These are phyloP conservation scores for Tolypocladium ophioglossoides DNA, from an alignment of 2,329 filamentous ascomycete genomes.

Conservation along the genomic window DNA sequence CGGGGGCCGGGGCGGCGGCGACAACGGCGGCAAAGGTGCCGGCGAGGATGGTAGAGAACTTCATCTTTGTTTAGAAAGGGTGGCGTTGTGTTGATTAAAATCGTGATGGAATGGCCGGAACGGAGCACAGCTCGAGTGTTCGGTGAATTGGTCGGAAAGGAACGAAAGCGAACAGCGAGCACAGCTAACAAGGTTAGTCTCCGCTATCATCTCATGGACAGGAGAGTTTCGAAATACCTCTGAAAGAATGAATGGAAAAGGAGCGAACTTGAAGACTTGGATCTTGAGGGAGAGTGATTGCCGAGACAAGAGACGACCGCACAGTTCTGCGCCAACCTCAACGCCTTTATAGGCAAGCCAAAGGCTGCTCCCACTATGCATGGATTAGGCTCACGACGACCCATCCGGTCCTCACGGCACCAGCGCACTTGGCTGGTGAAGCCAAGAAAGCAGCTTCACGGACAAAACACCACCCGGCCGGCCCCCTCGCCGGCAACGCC, in stretches of 20 bases:
- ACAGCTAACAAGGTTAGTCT: not conserved
- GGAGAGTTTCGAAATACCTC: not conserved
- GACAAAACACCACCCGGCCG: not conserved
- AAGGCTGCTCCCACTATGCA: not conserved
- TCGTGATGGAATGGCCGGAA: not conserved
- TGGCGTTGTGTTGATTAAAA: not conserved
- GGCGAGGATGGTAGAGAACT: constrained; percentile 34
- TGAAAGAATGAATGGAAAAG: constrained; percentile 1
- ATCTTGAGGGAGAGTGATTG: not conserved
- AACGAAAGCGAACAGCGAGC: constrained; percentile 12
- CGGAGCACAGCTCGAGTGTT: constrained; percentile 5
- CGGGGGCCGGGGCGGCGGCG: constrained; percentile 28
- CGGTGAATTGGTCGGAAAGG: constrained; percentile 6
- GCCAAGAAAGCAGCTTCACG: not conserved
- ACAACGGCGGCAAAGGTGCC: constrained; percentile 33
- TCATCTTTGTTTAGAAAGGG: constrained; percentile 30
- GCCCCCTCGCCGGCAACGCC: not conserved
- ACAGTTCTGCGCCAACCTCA: not conserved
- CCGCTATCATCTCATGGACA: not conserved
- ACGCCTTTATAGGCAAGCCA: not conserved
- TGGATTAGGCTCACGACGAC: too few species aligned
- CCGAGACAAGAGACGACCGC: not conserved
- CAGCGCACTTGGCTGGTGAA: not conserved
- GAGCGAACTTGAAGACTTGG: not conserved
- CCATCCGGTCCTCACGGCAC: too few species aligned